Base-by-base conservation (phyloP, 164 flowering plant genomes). In the Piper betle region DNA sequence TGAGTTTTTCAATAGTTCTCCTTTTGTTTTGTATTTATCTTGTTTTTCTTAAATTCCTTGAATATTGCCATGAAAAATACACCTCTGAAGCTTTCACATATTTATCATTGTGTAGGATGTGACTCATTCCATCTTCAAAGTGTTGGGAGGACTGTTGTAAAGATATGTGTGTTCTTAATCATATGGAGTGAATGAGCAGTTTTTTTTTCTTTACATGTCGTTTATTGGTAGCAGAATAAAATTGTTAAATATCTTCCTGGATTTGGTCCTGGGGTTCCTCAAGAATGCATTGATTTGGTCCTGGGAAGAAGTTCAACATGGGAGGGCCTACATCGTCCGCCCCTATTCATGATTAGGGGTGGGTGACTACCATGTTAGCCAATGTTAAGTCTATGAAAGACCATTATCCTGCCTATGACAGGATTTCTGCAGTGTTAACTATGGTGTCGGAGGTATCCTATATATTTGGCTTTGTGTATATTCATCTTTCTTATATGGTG, bases 61-160 rank as follows among this genome's bases (percentile, higher is more conserved):
- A 4, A 37, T 61, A 40, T 39, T 81, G 93, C 83, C 57, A 85
- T 94, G 97, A 94, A 94, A 78, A 88, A 84, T 71, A 88, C 99
- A 55, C 97, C 99, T 57, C 81, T 94, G 57, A 94, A 94, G 83
- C 91, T 94, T n/a, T 91, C 99, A 6, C 87, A 94, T 76, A 91
- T 94, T n/a, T 94, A 86, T 76, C 96, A 91, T 75, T 91, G 97
- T 74, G 76, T 69, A 70, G 97, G 97, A 25, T 94, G 99, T 74
- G 97, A 94, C 79, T 94, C 99, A 53, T 94, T 86, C 71, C 99
- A 87, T 79, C 84, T 94, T 62, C 99, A 91, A 75, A 80, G 84
- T 56, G 63, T 94, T 68, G 99, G 90, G 39, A 82, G 97, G 74
- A 85, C 93, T 33, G 81, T 85, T 55, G 46, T 87, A 61, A 91